Evolutionary conservation across 768 basidiomycete genomes (phyloP), one percentile per base, ranked within the genome.

Genomic region (Lactarius deliciosus): DNA sequence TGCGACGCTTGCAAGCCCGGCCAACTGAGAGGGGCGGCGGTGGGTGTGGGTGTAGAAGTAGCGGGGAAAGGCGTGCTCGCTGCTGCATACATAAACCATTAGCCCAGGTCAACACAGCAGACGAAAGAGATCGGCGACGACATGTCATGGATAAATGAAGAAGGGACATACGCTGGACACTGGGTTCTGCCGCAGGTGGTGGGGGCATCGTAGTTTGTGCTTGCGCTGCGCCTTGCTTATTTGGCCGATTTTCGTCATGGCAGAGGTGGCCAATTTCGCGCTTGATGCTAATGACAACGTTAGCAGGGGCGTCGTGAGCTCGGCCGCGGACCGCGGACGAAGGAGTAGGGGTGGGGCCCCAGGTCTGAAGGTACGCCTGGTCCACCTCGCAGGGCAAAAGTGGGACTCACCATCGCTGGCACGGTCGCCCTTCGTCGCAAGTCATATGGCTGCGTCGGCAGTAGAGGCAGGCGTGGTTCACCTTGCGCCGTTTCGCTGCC

Each of bases 261-360:
- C 95, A 97, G 16, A 96, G 81, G 78, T 97, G 94, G 0, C 94
- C 92, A 68, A 98, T 98, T 76, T 98, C 96, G 45, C 96, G 87
- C 76, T 98, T 98, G 73, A 98, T 93, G 73, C 95, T 96, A 72
- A 58, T 36, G 30, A 61, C 30, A 34, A 50, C 66, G 41, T 47
- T 15, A 59, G 58, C 63, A 66, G 64, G 36, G 30, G 30, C 13
- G 50, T 59, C 3, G 53, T 28, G 28, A 36, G 15, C 28, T 61
- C 40, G 16, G 50, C 20, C 56, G 56, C 16, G 36, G 32, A 61
- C 25, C 59, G 43, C 61, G 43, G 61, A 54, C 54, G 50, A 60
- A 68, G 70, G 61, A 69, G 60, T 58, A 62, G 18, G 43, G 59
- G 41, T 55, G 43, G 43, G 61, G 47, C 13, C 40, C 34, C 36